Percentiles rank a stretch among this genome's conserved stretches.
Evolutionary conservation across 78 protist genomes (phyloP).

Genomic region (Dictyostelium brefeldianum): DNA sequence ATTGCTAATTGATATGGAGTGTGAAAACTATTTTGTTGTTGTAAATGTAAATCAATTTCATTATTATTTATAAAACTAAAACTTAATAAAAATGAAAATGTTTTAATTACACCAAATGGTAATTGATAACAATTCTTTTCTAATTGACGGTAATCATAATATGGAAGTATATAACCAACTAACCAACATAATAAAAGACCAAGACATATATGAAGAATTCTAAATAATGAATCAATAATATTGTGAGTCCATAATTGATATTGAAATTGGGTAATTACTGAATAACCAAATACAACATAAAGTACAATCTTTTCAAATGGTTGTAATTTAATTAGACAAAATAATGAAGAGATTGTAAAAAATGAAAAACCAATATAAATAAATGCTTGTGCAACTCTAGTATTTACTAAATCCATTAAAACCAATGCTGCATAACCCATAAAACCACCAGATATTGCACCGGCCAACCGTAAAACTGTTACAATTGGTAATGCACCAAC

Average conservation of each 20-base stretch:
- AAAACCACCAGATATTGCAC: constrained; percentile 3
- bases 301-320: constrained; percentile 19
- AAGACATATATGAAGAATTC: constrained; percentile 6
- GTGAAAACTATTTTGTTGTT: neutral
- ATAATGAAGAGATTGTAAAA: neutral
- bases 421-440: constrained; percentile 36
- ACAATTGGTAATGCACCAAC: constrained; percentile 3
- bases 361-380: constrained; percentile 26
- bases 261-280: constrained; percentile 20
- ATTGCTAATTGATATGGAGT: neutral
- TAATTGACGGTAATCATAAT: constrained; percentile 19
- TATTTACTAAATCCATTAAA: neutral
- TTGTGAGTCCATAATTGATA: neutral
- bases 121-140: constrained; percentile 24
- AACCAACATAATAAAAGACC: neutral
- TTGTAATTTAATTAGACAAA: constrained; percentile 7
- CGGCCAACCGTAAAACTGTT: neutral
- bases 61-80: neutral
- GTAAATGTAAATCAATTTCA: neutral
- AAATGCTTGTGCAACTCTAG: constrained; percentile 19
- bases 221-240: neutral
- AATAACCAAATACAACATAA: constrained; percentile 5
- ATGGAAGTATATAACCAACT: neutral
- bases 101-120: constrained; percentile 29
- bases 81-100: constrained; percentile 16